A percentile compares a stretch with the other conserved stretches of the same genome.
Conservation (phyloP, 768 basidiomycete genomes). For the Tephrocybe sp. region DNA sequence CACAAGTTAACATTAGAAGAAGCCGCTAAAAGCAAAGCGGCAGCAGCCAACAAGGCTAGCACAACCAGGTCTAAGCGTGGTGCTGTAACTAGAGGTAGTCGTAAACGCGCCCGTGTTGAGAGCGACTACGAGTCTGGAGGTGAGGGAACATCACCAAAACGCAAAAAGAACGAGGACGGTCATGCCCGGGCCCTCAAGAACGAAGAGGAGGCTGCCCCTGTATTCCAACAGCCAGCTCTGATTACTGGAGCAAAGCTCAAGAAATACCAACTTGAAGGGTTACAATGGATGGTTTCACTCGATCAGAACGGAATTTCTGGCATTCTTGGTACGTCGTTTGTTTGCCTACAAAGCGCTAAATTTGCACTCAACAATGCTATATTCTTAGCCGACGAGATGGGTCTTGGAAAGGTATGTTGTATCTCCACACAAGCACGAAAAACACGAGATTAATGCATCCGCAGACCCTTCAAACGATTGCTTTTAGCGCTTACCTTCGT, state of each 20-base stretch:
- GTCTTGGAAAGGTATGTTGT: slow-evolving; percentile 85
- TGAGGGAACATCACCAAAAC: slow-evolving; percentile 16
- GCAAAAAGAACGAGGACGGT: slow-evolving; percentile 20
- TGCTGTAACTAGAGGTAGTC: slow-evolving; percentile 9
- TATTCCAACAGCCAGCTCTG: slow-evolving; percentile 72
- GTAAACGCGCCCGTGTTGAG: slow-evolving; percentile 21
- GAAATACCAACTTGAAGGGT: slow-evolving; percentile 89
- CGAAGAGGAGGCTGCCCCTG: slow-evolving; percentile 27
- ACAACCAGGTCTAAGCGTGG: slow-evolving; percentile 1
- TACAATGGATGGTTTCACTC: slow-evolving; percentile 92
- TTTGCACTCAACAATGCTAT: background rate
- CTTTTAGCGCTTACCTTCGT: slow-evolving; percentile 89
- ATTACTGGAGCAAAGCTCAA: slow-evolving; percentile 87
- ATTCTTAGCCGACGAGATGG: slow-evolving; percentile 90
- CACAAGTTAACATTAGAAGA: slow-evolving; percentile 36
- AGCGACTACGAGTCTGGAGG: slow-evolving; percentile 17
- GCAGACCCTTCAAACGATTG: slow-evolving; percentile 93
- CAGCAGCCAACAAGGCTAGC: slow-evolving; percentile 7
- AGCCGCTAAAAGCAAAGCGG: slow-evolving; percentile 7
- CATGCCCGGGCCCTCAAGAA: slow-evolving; percentile 14
- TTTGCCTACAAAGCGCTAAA: slow-evolving; percentile 2
- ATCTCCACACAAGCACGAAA: too few species aligned
- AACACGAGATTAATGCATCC: background rate
- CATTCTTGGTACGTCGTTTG: slow-evolving; percentile 53
- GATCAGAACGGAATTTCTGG: slow-evolving; percentile 85